phyloP scores from a whole-genome alignment of 805 yeast genomes.

The Kodamaea laetipori region DNA sequence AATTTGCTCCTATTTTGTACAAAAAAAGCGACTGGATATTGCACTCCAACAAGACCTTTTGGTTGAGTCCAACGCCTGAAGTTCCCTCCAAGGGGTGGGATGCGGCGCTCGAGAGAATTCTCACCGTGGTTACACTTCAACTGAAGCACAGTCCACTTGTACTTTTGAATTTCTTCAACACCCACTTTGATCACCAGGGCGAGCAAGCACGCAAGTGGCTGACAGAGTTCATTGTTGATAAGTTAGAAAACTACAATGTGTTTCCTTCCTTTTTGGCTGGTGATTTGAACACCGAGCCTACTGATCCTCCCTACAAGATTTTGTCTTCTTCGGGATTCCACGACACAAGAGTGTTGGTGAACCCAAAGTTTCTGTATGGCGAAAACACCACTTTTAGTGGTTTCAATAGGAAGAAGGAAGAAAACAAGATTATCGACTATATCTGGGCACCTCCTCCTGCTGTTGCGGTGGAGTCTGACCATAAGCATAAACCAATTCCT shows the following conservation, averaged over 20 bases:
- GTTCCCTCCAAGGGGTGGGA: constrained; percentile 46
- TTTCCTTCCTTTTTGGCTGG: constrained; percentile 43
- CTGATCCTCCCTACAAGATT: constrained; percentile 42
- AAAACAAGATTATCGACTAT: constrained; percentile 41
- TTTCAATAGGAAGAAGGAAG: constrained; percentile 37
- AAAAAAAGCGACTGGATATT: constrained; percentile 33
- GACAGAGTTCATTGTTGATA: constrained; percentile 39
- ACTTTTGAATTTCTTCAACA: constrained; percentile 38
- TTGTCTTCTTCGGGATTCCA: constrained; percentile 38
- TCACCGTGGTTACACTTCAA: constrained; percentile 39
- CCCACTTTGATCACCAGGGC: constrained; percentile 47
- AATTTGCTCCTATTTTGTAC: constrained; percentile 40
- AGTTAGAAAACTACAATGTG: constrained; percentile 34
- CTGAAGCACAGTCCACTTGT: constrained; percentile 31
- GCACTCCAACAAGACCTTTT: constrained; percentile 34
- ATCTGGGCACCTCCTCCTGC: constrained; percentile 41
- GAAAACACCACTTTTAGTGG: constrained; percentile 51
- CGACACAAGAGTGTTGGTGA: constrained; percentile 39
- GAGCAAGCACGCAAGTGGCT: constrained; percentile 37
- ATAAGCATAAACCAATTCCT: constrained; percentile 13
- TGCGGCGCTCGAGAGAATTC: constrained; percentile 43
- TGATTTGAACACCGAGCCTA: constrained; percentile 45
- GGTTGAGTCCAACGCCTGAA: constrained; percentile 45
- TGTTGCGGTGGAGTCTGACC: constrained; percentile 3
- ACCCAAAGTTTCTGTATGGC: constrained; percentile 40